Evolutionary conservation across 495 filamentous ascomycete genomes (phyloP).

Genomic region (Elaphomyces granulatus): DNA sequence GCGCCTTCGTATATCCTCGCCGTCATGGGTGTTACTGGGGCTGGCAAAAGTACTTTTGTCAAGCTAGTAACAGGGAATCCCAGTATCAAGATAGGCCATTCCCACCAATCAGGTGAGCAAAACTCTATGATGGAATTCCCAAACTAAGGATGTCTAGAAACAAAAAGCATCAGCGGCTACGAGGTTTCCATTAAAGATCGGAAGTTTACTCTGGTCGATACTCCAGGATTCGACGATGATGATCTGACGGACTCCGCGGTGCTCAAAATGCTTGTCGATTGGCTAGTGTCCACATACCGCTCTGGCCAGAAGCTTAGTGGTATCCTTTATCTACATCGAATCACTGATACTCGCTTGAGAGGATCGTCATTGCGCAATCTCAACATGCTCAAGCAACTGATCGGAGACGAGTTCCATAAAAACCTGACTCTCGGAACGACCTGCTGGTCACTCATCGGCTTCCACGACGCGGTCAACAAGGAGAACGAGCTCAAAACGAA

Average conservation of each 20-base stretch:
- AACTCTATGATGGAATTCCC: no score
- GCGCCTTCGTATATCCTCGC: no score
- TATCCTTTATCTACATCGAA: constrained; percentile 17
- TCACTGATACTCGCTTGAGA: constrained; percentile 12
- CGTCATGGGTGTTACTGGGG: no score
- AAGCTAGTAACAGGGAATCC: no score
- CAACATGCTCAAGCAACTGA: constrained; percentile 15
- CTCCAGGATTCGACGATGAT: constrained; percentile 1
- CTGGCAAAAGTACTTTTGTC: no score
- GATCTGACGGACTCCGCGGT: not conserved
- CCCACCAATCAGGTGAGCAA: no score
- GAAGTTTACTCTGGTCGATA: constrained; percentile 14
- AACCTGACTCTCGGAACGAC: constrained; percentile 7
- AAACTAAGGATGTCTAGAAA: no score
- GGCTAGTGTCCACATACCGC: constrained; percentile 15
- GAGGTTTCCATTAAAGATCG: no score
- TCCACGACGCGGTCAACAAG: not conserved
- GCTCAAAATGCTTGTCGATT: constrained; percentile 14
- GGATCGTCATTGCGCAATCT: constrained; percentile 12
- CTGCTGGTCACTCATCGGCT: constrained; percentile 2
- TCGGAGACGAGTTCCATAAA: constrained; percentile 2
- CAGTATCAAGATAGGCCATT: no score
- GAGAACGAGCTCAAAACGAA: constrained; percentile 5
- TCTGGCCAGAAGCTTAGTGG: constrained; percentile 13
- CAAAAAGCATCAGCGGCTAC: no score